Conservation (phyloP, 257 asterid species). For the Avicennia marina region DNA sequence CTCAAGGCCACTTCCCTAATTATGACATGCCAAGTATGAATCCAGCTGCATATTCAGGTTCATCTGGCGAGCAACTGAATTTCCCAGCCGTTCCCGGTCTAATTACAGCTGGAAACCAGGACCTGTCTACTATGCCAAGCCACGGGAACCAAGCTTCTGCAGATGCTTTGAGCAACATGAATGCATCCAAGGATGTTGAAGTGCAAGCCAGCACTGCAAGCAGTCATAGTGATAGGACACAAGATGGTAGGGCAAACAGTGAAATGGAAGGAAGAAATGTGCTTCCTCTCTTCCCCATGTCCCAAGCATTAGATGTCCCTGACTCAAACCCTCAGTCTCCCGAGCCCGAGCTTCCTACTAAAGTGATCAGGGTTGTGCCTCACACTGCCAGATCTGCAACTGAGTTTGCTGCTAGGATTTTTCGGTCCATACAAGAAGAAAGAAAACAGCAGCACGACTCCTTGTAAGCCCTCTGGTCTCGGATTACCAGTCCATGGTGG, state of each 20-base stretch:
- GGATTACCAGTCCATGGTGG: not conserved
- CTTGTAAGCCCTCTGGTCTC: slow-evolving; percentile 3
- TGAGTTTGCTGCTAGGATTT: slow-evolving; percentile 80
- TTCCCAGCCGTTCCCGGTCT: slow-evolving; percentile 24
- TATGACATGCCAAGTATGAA: slow-evolving; percentile 46
- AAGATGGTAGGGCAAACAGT: slow-evolving; percentile 17
- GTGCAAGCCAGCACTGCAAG: slow-evolving; percentile 51
- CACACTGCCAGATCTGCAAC: slow-evolving; percentile 64
- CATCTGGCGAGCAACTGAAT: slow-evolving; percentile 42
- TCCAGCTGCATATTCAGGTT: slow-evolving; percentile 28
- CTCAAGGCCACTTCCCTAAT: slow-evolving; percentile 51
- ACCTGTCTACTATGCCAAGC: slow-evolving; percentile 15
- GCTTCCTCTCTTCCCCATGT: slow-evolving; percentile 56
- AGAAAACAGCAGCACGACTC: slow-evolving; percentile 44
- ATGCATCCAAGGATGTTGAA: slow-evolving; percentile 32
- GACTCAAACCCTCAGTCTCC: slow-evolving; percentile 9
- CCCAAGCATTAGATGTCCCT: slow-evolving; percentile 28
- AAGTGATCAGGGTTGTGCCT: slow-evolving; percentile 71
- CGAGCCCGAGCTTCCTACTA: slow-evolving; percentile 24
- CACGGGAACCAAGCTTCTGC: slow-evolving; percentile 24
- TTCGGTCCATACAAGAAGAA: slow-evolving; percentile 70
- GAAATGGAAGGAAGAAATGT: slow-evolving; percentile 27
- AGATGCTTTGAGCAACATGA: slow-evolving; percentile 10
- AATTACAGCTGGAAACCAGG: slow-evolving; percentile 21
- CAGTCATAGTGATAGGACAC: slow-evolving; percentile 38